Base-by-base conservation (phyloP, 257 asterid species). In the Knoxia roxburghii region DNA sequence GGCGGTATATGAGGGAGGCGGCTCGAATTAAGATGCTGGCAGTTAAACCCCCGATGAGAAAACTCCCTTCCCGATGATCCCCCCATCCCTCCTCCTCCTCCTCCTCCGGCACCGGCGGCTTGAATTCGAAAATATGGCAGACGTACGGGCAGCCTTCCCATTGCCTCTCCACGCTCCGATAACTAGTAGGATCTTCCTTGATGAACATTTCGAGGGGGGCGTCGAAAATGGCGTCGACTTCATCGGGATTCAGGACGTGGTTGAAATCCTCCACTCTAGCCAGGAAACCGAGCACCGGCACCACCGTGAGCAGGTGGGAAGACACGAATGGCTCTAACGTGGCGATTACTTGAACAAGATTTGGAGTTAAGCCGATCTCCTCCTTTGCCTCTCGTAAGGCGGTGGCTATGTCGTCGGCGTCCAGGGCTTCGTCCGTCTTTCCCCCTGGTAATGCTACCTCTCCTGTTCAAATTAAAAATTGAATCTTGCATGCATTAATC, bases 401-500 rank as follows among this genome's bases (percentile, higher is more conserved):
- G 23, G 89, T 85, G 10, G 78, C 89, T 14, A 81, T 69, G 75
- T 86, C 89, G 29, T 86, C 82, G 0, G 37, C 78, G 35, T 83
- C 91, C 51, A 64, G 71, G 17, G 53, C 53, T 40, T 85, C 87
- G 39, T 83, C 91, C 85, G 58, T 83, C 66, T 78, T 83, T 51
- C 91, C 91, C 26, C 91, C 89, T 0, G 89, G 89, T 73, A 83
- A 67, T 15, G 87, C 89, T 12, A 83, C 89, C 63, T 85, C 89
- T 39, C 91, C 91, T 85, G 30, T 18, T 64, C 20, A 54, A 24
- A 0, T 55, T 55, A 18, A 55, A 9, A 4, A 37, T 37, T 9
- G 41, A 37, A 37, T n/a, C n/a, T n/a, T n/a, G n/a, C n/a, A n/a
- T n/a, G 41, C 10, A 46, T 46, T n/a, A n/a, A n/a, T 46, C 12